These are phyloP conservation scores for Tulasnella calospora DNA, from an alignment of 768 basidiomycete genomes.

Conservation along the genomic window DNA sequence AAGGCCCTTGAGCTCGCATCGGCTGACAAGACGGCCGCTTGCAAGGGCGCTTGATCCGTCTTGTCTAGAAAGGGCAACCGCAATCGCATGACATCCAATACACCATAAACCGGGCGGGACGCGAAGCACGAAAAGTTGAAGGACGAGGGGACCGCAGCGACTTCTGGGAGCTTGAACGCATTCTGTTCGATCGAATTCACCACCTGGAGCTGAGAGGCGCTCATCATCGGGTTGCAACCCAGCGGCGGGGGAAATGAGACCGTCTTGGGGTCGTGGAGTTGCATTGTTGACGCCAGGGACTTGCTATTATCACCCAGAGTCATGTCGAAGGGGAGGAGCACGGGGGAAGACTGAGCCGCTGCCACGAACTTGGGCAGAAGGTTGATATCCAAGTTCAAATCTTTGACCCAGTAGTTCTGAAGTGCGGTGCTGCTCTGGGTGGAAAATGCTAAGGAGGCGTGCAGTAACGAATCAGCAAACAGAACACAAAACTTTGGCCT, in stretches of 20 bases:
- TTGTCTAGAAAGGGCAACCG: conserved; percentile 53
- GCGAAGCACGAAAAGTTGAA: conserved; percentile 53
- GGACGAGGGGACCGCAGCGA: conserved; percentile 33
- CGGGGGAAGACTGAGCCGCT: conserved; percentile 44
- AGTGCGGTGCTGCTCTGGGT: conserved; percentile 49
- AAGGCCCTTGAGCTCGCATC: conserved; percentile 48
- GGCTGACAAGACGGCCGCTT: conserved; percentile 48
- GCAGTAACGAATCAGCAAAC: background rate
- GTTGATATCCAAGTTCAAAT: conserved; percentile 44
- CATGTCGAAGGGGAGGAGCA: conserved; percentile 58
- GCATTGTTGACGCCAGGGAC: conserved; percentile 18
- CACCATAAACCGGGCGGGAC: conserved; percentile 58
- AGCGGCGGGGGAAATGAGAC: conserved; percentile 54
- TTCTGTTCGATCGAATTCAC: conserved; percentile 48
- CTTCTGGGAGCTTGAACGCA: conserved; percentile 48
- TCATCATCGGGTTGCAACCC: conserved; percentile 56
- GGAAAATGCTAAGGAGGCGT: conserved; percentile 48
- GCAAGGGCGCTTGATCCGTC: conserved; percentile 33
- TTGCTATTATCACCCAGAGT: conserved; percentile 32
- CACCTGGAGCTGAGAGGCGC: conserved; percentile 39
- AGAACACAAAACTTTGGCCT: background rate
- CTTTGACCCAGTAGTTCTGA: conserved; percentile 51
- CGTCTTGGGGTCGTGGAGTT: conserved; percentile 14
- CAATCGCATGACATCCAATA: conserved; percentile 53
- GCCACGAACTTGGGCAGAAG: conserved; percentile 48